A percentile compares a stretch with the other conserved stretches of the same genome.
phyloP scores from a whole-genome alignment of 805 yeast genomes.

The Candida sphagnicola region DNA sequence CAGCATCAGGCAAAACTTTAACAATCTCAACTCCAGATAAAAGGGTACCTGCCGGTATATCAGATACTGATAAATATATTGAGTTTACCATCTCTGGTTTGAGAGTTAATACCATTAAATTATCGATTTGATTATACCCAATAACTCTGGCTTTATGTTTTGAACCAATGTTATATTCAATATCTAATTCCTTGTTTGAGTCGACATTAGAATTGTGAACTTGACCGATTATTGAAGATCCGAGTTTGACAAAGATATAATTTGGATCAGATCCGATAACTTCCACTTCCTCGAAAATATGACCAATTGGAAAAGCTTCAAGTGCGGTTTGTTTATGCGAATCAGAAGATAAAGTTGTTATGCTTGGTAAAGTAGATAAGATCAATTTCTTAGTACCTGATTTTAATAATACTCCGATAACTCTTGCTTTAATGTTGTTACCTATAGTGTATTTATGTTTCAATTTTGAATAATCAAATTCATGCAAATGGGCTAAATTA shows the following conservation, averaged over 20 bases:
- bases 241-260: conserved; percentile 56
- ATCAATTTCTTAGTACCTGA: conserved; percentile 55
- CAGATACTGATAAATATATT: conserved; percentile 63
- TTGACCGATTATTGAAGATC: conserved; percentile 58
- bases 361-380: conserved; percentile 60
- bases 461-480: conserved; percentile 42
- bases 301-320: conserved; percentile 79
- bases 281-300: conserved; percentile 53
- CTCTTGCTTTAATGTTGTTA: conserved; percentile 62
- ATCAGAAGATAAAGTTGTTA: conserved; percentile 31
- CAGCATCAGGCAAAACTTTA: conserved; percentile 49
- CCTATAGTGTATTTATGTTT: conserved; percentile 69
- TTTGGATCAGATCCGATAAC: conserved; percentile 57
- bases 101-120: conserved; percentile 61
- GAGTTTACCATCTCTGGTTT: conserved; percentile 62
- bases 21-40: conserved; percentile 51
- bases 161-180: conserved; percentile 59
- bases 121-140: conserved; percentile 66
- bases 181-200: conserved; percentile 39
- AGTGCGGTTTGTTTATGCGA: conserved; percentile 23
- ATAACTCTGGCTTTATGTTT: conserved; percentile 73
- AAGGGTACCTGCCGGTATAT: conserved; percentile 72
- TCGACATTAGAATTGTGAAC: conserved; percentile 74
- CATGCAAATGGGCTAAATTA: conserved; percentile 60
- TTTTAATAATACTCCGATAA: conserved; percentile 50